phyloP scores from a whole-genome alignment of 495 filamentous ascomycete species.

The Clavariopsis aquatica region DNA sequence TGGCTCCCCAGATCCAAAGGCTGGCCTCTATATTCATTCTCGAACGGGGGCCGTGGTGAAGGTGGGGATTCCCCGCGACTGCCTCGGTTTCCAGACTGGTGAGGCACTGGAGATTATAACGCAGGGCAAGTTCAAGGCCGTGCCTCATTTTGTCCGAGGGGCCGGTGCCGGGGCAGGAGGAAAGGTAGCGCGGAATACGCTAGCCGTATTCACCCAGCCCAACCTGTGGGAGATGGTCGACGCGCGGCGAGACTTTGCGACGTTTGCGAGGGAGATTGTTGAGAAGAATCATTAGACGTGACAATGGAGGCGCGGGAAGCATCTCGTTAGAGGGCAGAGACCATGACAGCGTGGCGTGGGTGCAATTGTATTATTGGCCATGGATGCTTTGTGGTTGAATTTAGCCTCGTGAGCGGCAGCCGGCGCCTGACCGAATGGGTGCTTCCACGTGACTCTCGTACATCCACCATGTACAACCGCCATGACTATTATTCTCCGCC shows the following conservation, averaged over 20 bases:
- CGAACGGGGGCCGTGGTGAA: constrained; percentile 75
- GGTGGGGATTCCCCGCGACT: constrained; percentile 85
- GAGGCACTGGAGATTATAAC: constrained; percentile 91
- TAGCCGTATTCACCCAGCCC: constrained; percentile 97
- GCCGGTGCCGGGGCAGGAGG: constrained; percentile 49
- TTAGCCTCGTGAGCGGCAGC: not conserved
- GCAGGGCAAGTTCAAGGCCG: constrained; percentile 81
- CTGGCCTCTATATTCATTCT: constrained; percentile 90
- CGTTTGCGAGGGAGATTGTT: constrained; percentile 83
- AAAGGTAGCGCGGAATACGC: constrained; percentile 80
- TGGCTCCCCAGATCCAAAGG: constrained; percentile 72
- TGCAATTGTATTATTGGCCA: not conserved
- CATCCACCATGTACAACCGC: too few relatives aligned
- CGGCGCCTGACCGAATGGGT: too few relatives aligned
- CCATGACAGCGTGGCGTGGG: too few relatives aligned
- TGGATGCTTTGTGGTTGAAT: not conserved
- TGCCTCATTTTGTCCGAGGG: constrained; percentile 93
- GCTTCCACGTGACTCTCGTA: not conserved
- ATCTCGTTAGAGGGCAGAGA: not conserved
- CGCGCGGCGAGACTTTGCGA: constrained; percentile 72
- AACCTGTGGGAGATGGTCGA: constrained; percentile 87
- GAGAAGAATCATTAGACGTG: constrained; percentile 59
- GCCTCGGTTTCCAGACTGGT: constrained; percentile 94
- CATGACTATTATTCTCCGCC: too few relatives aligned
- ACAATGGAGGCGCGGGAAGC: not conserved